phyloP scores from a whole-genome alignment of 2,329 filamentous ascomycete genomes.

The Cytospora chrysosperma region DNA sequence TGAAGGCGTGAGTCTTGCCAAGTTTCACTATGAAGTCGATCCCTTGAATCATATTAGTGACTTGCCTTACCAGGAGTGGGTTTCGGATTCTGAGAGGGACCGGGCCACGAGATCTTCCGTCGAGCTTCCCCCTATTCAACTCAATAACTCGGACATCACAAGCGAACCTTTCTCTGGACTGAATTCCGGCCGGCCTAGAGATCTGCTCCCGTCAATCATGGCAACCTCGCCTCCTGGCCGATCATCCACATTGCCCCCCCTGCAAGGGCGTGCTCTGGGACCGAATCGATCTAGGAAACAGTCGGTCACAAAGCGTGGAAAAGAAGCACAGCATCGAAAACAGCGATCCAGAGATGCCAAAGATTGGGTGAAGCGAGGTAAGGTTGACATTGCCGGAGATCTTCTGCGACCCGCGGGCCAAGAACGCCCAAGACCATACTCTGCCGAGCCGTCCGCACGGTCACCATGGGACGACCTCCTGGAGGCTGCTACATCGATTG shows the following conservation, averaged over 20 bases:
- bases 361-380: slow-evolving; percentile 60
- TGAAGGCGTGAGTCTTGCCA: slow-evolving; percentile 61
- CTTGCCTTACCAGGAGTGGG: slow-evolving; percentile 56
- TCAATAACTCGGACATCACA: slow-evolving; percentile 59
- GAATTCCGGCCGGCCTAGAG: slow-evolving; percentile 61
- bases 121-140: slow-evolving; percentile 69
- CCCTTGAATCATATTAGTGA: slow-evolving; percentile 7
- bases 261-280: slow-evolving; percentile 67
- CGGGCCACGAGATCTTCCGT: slow-evolving; percentile 66
- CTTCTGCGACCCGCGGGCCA: slow-evolving; percentile 66
- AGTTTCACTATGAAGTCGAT: slow-evolving; percentile 9
- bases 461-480: slow-evolving; percentile 95
- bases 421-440: slow-evolving; percentile 74
- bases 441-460: slow-evolving; percentile 77
- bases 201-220: slow-evolving; percentile 80
- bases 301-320: slow-evolving; percentile 77
- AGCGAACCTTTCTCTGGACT: slow-evolving; percentile 71
- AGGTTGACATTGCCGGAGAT: slow-evolving; percentile 49
- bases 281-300: slow-evolving; percentile 76
- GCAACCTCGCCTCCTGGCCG: slow-evolving; percentile 80
- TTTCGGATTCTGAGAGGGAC: slow-evolving; percentile 67
- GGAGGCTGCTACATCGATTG: slow-evolving; percentile 79
- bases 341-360: slow-evolving; percentile 70
- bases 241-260: slow-evolving; percentile 82
- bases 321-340: slow-evolving; percentile 76